Conservation (phyloP, 2,329 filamentous ascomycete species). For the Fusarium nematophilum region DNA sequence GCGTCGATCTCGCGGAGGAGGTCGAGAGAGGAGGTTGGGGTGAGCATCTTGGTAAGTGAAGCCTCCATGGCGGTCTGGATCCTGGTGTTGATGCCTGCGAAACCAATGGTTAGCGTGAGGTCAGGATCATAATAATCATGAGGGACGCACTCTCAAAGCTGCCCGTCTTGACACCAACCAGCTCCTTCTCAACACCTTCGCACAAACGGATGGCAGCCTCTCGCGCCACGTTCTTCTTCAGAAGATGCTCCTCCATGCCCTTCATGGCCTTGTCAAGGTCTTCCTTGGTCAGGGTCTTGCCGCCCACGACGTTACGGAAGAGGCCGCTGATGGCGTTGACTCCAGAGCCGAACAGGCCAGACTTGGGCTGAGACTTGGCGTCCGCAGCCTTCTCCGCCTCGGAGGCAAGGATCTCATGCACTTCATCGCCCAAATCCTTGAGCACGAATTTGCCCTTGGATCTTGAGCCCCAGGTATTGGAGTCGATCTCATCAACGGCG, state of each 20-base stretch:
- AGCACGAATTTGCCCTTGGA: conserved; percentile 92
- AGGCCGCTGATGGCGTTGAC: conserved; percentile 86
- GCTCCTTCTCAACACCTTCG: conserved; percentile 88
- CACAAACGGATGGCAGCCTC: conserved; percentile 93
- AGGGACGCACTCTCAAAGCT: conserved; percentile 78
- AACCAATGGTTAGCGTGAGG: conserved; percentile 29
- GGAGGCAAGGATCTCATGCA: conserved; percentile 86
- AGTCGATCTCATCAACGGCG: conserved; percentile 78
- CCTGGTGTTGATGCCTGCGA: conserved; percentile 77
- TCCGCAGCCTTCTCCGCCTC: conserved; percentile 70
- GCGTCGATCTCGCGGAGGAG: conserved; percentile 92
- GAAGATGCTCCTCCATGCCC: conserved; percentile 93
- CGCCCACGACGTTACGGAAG: conserved; percentile 94
- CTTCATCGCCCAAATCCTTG: conserved; percentile 92
- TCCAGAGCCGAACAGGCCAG: conserved; percentile 80
- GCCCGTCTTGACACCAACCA: conserved; percentile 90
- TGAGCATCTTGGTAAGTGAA: conserved; percentile 93
- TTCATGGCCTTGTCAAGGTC: conserved; percentile 94
- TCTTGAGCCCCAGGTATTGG: conserved; percentile 86
- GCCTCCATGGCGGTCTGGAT: conserved; percentile 91
- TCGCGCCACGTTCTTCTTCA: conserved; percentile 95
- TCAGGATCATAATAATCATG: not conserved
- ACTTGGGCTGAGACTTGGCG: conserved; percentile 60
- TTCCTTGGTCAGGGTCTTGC: conserved; percentile 88
- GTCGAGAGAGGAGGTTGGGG: conserved; percentile 93